Conservation (phyloP, 352 stramenopile genomes). For the Phytophthora megakarya region DNA sequence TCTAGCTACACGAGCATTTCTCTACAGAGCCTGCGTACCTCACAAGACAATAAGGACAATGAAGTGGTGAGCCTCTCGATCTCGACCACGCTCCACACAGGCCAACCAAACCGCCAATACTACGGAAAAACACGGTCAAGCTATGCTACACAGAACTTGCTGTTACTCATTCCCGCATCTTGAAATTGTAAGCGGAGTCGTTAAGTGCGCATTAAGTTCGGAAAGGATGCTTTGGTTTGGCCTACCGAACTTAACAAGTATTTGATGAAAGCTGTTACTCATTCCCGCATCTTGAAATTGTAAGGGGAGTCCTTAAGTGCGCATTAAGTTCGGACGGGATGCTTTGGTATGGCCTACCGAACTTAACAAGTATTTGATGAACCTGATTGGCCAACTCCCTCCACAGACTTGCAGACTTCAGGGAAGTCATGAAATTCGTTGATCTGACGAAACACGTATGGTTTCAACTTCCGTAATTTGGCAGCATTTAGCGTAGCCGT, state of each 20-base stretch:
- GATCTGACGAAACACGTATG: no score
- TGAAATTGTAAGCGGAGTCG: constrained; percentile 9
- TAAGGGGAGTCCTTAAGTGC: constrained; percentile 13
- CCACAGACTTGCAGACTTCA: no score
- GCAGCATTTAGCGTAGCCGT: no score
- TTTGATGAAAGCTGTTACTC: fast-evolving
- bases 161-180: constrained; percentile 12
- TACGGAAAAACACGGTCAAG: constrained; percentile 17
- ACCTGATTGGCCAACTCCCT: no score
- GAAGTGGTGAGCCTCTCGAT: constrained; percentile 15
- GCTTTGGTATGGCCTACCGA: no score
- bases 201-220: constrained; percentile 22
- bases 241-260: no score
- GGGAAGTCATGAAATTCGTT: no score
- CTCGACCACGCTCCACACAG: constrained; percentile 22
- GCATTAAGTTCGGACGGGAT: no score
- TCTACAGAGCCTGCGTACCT: constrained; percentile 44
- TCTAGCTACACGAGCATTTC: background rate
- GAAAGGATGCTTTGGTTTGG: no score
- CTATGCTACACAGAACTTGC: constrained; percentile 19
- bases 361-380: no score
- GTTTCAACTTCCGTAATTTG: no score
- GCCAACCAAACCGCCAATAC: constrained; percentile 39
- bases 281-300: constrained; percentile 27
- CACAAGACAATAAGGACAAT: constrained; percentile 86